These are phyloP conservation scores for Deinandra increscens DNA, from an alignment of 129 eudicot genomes.

Conservation along the genomic window DNA sequence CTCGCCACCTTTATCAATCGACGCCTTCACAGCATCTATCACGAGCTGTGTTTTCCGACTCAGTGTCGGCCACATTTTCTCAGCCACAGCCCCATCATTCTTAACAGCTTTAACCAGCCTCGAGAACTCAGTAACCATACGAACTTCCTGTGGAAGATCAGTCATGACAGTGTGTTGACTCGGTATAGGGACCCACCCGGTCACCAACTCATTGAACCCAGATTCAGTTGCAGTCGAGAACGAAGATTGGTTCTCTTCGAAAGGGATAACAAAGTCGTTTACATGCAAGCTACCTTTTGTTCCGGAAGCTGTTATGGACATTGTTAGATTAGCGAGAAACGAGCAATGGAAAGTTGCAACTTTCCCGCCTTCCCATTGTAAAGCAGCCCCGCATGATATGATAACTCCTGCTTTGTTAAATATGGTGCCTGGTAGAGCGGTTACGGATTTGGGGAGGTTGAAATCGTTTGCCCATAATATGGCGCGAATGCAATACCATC, in stretches of 20 bases:
- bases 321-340: conserved; percentile 53
- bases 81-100: conserved; percentile 40
- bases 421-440: conserved; percentile 45
- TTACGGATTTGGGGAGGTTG: conserved; percentile 56
- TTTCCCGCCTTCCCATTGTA: conserved; percentile 64
- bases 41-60: conserved; percentile 66
- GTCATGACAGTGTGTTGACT: conserved; percentile 45
- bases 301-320: conserved; percentile 49
- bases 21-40: conserved; percentile 68
- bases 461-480: conserved; percentile 64
- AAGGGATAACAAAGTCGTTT: conserved; percentile 58
- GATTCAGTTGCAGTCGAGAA: conserved; percentile 36
- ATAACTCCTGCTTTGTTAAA: conserved; percentile 56
- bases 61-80: conserved; percentile 54
- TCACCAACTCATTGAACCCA: conserved; percentile 36
- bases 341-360: conserved; percentile 66
- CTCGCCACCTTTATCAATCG: conserved; percentile 66
- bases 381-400: conserved; percentile 54
- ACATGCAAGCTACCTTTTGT: conserved; percentile 56
- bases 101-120: conserved; percentile 48
- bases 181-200: conserved; percentile 50
- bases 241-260: conserved; percentile 48
- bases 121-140: conserved; percentile 43
- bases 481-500: conserved; percentile 61
- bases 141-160: conserved; percentile 71